Percentiles rank a stretch among this genome's conserved stretches.
Evolutionary conservation across 768 basidiomycete species (phyloP).

Genomic region (Trametopsis cervina): DNA sequence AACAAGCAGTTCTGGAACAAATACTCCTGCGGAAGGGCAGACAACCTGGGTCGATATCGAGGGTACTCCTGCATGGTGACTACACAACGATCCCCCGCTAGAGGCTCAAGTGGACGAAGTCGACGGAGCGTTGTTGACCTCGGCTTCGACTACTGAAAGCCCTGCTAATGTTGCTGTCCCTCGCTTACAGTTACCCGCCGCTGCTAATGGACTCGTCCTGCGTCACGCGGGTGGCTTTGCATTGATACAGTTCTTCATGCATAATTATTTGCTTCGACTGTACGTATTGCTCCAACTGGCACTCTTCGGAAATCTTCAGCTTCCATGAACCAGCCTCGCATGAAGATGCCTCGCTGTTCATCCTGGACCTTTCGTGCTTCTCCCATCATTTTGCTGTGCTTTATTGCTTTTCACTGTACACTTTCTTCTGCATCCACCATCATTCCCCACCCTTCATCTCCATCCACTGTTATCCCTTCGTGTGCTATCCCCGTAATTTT

Average conservation of each 20-base stretch:
- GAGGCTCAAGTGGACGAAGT: not conserved
- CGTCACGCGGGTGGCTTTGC: slow-evolving; percentile 19
- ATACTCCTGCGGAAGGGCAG: slow-evolving; percentile 1
- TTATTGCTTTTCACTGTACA: too few species aligned
- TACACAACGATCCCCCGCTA: not conserved
- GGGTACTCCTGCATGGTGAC: not conserved
- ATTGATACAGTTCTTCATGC: slow-evolving; percentile 14
- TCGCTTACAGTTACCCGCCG: not conserved
- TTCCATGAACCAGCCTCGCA: too few species aligned
- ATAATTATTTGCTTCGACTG: slow-evolving; percentile 22
- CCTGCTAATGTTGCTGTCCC: too few species aligned
- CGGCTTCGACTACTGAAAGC: too few species aligned
- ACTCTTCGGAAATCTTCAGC: slow-evolving; percentile 13
- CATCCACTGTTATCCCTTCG: too few species aligned
- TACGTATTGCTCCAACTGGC: slow-evolving; percentile 20
- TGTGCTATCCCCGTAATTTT: too few species aligned
- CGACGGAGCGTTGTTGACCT: not conserved
- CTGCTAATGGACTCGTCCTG: slow-evolving; percentile 8
- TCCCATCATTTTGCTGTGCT: too few species aligned
- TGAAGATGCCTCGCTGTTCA: too few species aligned
- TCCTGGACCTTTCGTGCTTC: too few species aligned
- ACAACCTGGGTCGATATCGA: slow-evolving; percentile 6
- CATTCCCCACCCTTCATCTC: too few species aligned
- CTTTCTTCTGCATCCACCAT: too few species aligned
- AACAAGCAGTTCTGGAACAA: slow-evolving; percentile 1